Evolutionary conservation across 2,329 filamentous ascomycete species (phyloP).

Genomic region (Penicillium expansum): DNA sequence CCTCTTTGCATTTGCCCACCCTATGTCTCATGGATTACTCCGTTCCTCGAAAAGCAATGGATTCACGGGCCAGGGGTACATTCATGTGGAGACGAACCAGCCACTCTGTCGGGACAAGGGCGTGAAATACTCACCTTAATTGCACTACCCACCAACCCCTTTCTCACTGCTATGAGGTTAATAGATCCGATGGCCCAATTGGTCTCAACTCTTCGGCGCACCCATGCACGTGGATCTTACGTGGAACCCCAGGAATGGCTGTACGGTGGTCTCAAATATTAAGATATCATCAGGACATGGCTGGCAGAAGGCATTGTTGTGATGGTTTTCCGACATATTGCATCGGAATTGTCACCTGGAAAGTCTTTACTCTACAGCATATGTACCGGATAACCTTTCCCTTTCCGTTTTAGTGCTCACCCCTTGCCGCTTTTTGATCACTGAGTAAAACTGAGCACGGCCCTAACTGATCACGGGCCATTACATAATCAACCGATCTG

Average conservation of each 20-base stretch:
- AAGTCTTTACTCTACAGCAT: too few relatives aligned
- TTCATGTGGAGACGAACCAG: background rate
- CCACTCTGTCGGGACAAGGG: background rate
- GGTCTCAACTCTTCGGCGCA: background rate
- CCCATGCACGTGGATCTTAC: background rate
- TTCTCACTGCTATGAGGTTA: background rate
- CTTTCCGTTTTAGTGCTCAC: too few relatives aligned
- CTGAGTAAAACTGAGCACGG: too few relatives aligned
- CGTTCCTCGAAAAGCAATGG: background rate
- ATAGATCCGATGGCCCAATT: background rate
- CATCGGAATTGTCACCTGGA: background rate
- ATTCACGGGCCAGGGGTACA: too few relatives aligned
- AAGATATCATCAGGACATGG: background rate
- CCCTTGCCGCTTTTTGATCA: too few relatives aligned
- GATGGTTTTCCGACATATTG: background rate
- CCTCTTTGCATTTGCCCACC: background rate
- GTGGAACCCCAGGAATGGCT: background rate
- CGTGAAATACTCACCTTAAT: background rate
- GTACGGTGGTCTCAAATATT: background rate
- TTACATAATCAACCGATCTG: too few relatives aligned
- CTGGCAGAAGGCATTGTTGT: rapidly evolving
- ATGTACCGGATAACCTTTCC: too few relatives aligned
- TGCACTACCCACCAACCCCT: background rate
- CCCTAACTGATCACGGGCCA: too few relatives aligned
- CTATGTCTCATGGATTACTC: background rate